A percentile compares a stretch with the other conserved stretches of the same genome.
phyloP scores from a whole-genome alignment of 176 grass and related monocot genomes.

The Echinochloa phyllopogon region DNA sequence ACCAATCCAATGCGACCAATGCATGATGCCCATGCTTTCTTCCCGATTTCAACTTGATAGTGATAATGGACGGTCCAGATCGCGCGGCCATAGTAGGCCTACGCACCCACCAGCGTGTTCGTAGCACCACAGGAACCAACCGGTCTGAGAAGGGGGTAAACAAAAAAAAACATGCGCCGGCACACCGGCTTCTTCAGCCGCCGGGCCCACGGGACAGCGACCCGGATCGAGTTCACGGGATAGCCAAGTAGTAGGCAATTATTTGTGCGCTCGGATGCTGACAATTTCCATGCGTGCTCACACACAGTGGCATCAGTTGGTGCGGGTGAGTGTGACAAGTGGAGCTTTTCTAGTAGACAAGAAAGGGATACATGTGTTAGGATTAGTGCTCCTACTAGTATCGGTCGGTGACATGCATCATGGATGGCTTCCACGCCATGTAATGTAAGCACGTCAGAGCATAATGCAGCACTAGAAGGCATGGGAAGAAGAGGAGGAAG shows the following conservation, averaged over 20 bases:
- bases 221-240: neutral
- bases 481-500: neutral
- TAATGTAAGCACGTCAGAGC: neutral
- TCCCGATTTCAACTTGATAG: too few relatives aligned
- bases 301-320: constrained; percentile 12
- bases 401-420: constrained; percentile 19
- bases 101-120: neutral
- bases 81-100: neutral
- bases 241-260: neutral
- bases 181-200: neutral
- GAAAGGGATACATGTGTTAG: neutral
- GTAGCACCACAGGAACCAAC: neutral
- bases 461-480: neutral
- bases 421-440: constrained; percentile 11
- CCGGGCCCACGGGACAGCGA: neutral
- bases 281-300: neutral
- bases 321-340: neutral
- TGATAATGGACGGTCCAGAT: too few relatives aligned
- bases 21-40: too few relatives aligned
- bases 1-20: too few relatives aligned
- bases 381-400: neutral
- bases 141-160: neutral
- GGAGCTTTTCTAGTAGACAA: neutral
- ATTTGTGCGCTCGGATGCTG: neutral
- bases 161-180: neutral